Evolutionary conservation across 495 filamentous ascomycete genomes (phyloP), one percentile per base, ranked within the genome.

Genomic region (Trichoderma parareesei): DNA sequence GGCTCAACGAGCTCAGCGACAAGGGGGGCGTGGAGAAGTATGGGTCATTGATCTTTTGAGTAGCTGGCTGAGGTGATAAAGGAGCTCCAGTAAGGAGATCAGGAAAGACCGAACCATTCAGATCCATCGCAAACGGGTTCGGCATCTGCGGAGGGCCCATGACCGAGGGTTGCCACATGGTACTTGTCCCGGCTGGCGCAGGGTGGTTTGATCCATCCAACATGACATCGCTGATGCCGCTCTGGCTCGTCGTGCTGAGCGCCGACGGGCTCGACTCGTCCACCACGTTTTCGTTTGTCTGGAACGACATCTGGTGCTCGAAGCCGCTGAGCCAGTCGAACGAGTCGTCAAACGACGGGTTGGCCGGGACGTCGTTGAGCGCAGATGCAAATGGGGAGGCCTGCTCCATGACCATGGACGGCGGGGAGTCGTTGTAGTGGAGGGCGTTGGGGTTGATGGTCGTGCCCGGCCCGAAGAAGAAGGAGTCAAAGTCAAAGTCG

Each of bases 371-470:
- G 63, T 84, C 85, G 61, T 83, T 79, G 70, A 87, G 84, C 61
- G 81, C 85, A 65, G 84, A 85, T 20, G 83, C 80, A 72, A 90
- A 93, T 4, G 90, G 90, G 40, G 91, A 93, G 8, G 85, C 80
- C 35, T 88, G 82, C 65, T 92, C 90, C 57, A 92, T 75, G 16
- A 83, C 81, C 79, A 88, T 87, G 46, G 82, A 83, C 61, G 87
- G 87, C 33, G 91, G 91, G 14, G 91, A 91, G 71, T 91, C 90
- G 71, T 83, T 90, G 72, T 94, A 94, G 74, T 98, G 93, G 61
- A 99, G 85, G 70, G 96, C 93, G 67, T 93, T 92, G 18, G 94
- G 94, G 74, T 99, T 98, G 75, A 99, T 90, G 61, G 94, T 98
- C 11, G 79, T 79, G 18, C 79, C 72, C 38, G 82, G 75, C 59